Conservation (phyloP, 2,329 filamentous ascomycete genomes). For the Nectriaceae sp. region DNA sequence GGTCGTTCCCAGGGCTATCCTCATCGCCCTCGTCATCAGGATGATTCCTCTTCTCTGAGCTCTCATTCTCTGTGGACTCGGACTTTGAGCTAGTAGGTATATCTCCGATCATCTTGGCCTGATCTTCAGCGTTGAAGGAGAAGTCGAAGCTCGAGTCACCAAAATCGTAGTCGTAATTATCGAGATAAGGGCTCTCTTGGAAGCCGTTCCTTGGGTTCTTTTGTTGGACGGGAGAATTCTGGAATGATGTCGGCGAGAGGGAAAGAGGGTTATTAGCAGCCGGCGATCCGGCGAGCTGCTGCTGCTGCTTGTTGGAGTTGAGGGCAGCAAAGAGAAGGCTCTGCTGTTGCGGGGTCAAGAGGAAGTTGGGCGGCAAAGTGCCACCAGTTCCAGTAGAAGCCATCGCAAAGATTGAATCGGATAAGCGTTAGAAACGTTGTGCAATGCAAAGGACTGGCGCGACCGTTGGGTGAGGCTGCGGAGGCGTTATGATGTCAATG, state of each 20-base stretch:
- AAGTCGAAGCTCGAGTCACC: constrained; percentile 81
- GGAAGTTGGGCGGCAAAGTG: constrained; percentile 56
- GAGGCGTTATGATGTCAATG: constrained; percentile 20
- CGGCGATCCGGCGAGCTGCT: constrained; percentile 32
- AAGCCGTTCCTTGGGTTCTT: constrained; percentile 48
- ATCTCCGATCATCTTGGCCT: constrained; percentile 74
- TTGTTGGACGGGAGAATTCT: constrained; percentile 48
- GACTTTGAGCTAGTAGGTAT: constrained; percentile 55
- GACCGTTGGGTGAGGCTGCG: not conserved
- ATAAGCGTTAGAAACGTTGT: not conserved
- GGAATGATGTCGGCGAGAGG: constrained; percentile 51
- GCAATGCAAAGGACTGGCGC: not conserved
- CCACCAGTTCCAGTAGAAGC: constrained; percentile 49
- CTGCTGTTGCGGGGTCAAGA: constrained; percentile 76
- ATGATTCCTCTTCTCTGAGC: constrained; percentile 71
- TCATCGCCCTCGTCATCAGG: constrained; percentile 71
- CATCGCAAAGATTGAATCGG: constrained; percentile 39
- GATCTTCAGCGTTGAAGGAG: constrained; percentile 41
- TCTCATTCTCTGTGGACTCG: constrained; percentile 58
- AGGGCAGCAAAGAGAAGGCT: constrained; percentile 74
- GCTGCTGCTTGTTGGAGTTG: constrained; percentile 62
- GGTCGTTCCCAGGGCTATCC: constrained; percentile 43
- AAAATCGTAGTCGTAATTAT: constrained; percentile 74
- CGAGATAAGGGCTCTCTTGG: constrained; percentile 79
- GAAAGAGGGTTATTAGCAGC: constrained; percentile 39